A percentile compares a stretch with the other conserved stretches of the same genome.
Conservation (phyloP, 257 asterid species). For the Nicotiana obtusifolia region DNA sequence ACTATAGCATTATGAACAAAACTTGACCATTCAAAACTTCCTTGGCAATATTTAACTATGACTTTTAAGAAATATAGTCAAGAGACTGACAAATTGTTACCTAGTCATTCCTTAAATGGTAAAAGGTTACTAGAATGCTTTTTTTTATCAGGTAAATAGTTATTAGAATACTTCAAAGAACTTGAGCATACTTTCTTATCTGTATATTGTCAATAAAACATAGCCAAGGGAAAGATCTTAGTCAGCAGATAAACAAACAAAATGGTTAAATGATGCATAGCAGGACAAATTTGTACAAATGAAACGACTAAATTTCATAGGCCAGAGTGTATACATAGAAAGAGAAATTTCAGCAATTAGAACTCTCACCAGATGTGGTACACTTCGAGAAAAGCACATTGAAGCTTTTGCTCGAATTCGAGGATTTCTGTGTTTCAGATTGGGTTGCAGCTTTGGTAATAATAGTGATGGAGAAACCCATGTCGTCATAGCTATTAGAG, state of each 20-base stretch:
- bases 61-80: background rate
- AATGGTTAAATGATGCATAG: background rate
- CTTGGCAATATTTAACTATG: background rate
- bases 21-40: background rate
- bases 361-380: constrained; percentile 56
- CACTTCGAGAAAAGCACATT: constrained; percentile 63
- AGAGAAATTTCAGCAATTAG: background rate
- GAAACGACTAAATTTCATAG: background rate
- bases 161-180: background rate
- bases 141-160: background rate
- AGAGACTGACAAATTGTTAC: background rate
- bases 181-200: background rate
- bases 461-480: constrained; percentile 70
- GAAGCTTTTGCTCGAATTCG: constrained; percentile 94
- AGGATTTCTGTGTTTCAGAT: constrained; percentile 76
- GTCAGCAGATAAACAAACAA: background rate
- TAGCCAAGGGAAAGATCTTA: background rate
- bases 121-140: background rate
- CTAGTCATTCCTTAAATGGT: background rate
- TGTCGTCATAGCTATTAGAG: constrained; percentile 63
- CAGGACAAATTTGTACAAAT: background rate
- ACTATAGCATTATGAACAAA: background rate
- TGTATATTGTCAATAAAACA: background rate
- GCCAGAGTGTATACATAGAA: background rate
- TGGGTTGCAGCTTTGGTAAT: constrained; percentile 74